A percentile compares a stretch with the other conserved stretches of the same genome.
Evolutionary conservation across 139 green algal species (phyloP).

Genomic region (Closterium sp.): DNA sequence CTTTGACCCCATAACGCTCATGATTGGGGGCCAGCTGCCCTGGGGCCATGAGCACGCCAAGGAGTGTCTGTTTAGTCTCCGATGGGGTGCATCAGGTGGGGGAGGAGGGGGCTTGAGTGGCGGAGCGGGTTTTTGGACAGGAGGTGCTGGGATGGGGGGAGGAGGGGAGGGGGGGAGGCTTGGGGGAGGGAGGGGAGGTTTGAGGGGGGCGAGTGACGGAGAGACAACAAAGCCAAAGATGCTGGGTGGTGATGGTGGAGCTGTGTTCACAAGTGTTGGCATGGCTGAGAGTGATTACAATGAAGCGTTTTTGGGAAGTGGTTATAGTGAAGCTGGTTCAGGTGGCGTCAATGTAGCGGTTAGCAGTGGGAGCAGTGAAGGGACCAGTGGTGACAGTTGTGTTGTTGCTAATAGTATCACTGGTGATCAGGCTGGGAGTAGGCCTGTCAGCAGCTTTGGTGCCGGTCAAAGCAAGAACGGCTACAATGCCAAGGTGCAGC

Average conservation of each 20-base stretch:
- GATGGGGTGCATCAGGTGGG: neutral
- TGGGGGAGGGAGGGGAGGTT: neutral
- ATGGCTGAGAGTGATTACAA: neutral
- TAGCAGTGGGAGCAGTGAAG: neutral
- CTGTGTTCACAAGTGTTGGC: neutral
- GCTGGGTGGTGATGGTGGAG: neutral
- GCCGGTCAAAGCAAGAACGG: neutral
- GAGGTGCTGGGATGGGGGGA: neutral
- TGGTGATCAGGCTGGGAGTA: neutral
- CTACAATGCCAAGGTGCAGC: neutral
- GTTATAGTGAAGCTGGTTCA: neutral
- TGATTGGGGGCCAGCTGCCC: neutral
- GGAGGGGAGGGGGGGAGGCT: neutral
- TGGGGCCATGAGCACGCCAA: neutral
- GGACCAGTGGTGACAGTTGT: neutral
- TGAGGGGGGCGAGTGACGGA: neutral
- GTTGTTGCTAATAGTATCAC: too few relatives aligned
- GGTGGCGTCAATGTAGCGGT: neutral
- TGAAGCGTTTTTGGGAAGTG: neutral
- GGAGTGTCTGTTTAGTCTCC: neutral
- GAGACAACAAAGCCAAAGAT: neutral
- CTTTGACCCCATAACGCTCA: neutral
- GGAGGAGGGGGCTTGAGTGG: neutral
- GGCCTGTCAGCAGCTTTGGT: neutral
- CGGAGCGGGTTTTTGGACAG: neutral